These are phyloP conservation scores for Clarireedia monteithiana DNA, from an alignment of 2,329 filamentous ascomycete species.

Conservation along the genomic window DNA sequence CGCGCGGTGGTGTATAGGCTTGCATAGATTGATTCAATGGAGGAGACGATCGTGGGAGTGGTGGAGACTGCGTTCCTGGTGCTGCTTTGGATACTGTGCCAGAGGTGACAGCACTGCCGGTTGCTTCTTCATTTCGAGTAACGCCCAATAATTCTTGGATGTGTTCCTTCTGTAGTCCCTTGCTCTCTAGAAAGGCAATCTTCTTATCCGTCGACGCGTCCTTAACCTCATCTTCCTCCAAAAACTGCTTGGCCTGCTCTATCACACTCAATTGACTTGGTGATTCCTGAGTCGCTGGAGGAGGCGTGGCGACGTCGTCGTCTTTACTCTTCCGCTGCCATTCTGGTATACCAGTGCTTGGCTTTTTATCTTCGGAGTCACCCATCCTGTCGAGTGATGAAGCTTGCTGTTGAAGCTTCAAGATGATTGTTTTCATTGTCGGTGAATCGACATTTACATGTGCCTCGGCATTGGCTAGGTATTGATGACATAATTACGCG, in stretches of 20 bases:
- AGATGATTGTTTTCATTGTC: not conserved
- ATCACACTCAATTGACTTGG: constrained; percentile 33
- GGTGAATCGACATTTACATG: constrained; percentile 1
- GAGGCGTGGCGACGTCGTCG: not conserved
- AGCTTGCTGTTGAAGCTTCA: not conserved
- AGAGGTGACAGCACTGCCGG: constrained; percentile 3
- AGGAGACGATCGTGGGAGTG: not conserved
- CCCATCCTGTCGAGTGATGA: constrained; percentile 18
- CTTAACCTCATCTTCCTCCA: constrained; percentile 66
- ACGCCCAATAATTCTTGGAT: constrained; percentile 57
- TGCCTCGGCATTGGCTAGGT: constrained; percentile 7
- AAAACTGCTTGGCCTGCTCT: constrained; percentile 66
- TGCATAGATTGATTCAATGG: not conserved
- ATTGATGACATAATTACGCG: constrained; percentile 15
- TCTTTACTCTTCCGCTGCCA: constrained; percentile 19
- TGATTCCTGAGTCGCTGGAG: constrained; percentile 6
- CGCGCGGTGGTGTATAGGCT: constrained; percentile 22
- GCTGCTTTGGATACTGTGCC: not conserved
- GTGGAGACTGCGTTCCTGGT: constrained; percentile 1
- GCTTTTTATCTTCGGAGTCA: constrained; percentile 19
- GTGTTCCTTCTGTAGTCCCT: constrained; percentile 60
- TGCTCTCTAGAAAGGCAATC: constrained; percentile 65
- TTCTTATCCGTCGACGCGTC: constrained; percentile 65
- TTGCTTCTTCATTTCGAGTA: constrained; percentile 23
- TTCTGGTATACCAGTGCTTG: constrained; percentile 17